Percentiles rank a stretch among this genome's conserved stretches.
Evolutionary conservation across 2,329 filamentous ascomycete genomes (phyloP).

Genomic region (Penicillium glabrum): DNA sequence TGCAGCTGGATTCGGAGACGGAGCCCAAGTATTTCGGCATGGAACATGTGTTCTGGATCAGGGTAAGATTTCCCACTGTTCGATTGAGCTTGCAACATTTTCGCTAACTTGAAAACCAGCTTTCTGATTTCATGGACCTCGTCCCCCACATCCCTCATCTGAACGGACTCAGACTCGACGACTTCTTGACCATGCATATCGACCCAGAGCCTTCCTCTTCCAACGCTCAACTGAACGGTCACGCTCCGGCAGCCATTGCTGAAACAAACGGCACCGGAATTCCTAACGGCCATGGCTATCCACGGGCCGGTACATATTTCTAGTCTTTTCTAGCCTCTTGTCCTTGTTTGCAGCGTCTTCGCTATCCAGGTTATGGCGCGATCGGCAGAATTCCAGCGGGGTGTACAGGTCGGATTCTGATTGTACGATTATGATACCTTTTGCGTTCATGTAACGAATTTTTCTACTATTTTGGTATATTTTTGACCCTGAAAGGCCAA

Average conservation of each 20-base stretch:
- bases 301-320: conserved; percentile 42
- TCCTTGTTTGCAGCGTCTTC: conserved; percentile 21
- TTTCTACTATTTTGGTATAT: conserved; percentile 12
- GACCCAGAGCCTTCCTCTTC: conserved; percentile 34
- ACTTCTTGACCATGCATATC: conserved; percentile 43
- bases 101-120: conserved; percentile 28
- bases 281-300: conserved; percentile 37
- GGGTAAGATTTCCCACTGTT: conserved; percentile 32
- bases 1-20: conserved; percentile 44
- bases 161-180: conserved; percentile 40
- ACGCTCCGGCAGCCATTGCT: conserved; percentile 23
- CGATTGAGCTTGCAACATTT: not conserved
- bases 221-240: conserved; percentile 31
- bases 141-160: conserved; percentile 51
- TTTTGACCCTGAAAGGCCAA: not conserved
- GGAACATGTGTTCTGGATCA: conserved; percentile 54
- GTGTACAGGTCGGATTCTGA: conserved; percentile 35
- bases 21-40: conserved; percentile 50
- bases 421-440: conserved; percentile 48
- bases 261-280: conserved; percentile 29
- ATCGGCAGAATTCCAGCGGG: conserved; percentile 20
- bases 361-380: conserved; percentile 16
- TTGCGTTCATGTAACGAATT: conserved; percentile 31
- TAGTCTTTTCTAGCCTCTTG: conserved; percentile 23
- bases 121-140: conserved; percentile 52